Conservation (phyloP, 495 filamentous ascomycete species). For the Aspergillus affinis region DNA sequence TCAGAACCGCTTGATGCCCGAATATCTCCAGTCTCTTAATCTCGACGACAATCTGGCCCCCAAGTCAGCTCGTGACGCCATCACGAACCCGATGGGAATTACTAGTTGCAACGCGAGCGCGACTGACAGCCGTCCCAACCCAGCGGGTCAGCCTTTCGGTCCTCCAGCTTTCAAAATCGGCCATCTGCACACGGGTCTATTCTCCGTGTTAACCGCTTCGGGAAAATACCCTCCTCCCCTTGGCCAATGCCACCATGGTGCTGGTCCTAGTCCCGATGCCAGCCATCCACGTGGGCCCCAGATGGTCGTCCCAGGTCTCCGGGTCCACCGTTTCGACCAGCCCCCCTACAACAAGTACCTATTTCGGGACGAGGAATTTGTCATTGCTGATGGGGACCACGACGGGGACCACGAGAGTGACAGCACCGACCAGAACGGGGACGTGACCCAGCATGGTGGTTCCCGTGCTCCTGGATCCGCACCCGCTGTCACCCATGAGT, state of each 20-base stretch:
- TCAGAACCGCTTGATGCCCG: constrained; percentile 25
- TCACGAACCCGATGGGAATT: neutral
- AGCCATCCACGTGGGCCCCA: neutral
- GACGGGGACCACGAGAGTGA: neutral
- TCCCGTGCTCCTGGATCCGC: neutral
- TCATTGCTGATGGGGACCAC: constrained; percentile 1
- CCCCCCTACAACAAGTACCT: constrained; percentile 38
- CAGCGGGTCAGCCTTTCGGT: constrained; percentile 14
- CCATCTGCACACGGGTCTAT: constrained; percentile 33
- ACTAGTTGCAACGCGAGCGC: too few relatives aligned
- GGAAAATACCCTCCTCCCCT: constrained; percentile 8
- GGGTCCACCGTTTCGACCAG: constrained; percentile 36
- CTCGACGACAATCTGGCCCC: neutral
- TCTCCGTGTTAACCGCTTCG: constrained; percentile 21
- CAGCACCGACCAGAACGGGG: neutral
- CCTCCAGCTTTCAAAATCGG: constrained; percentile 34
- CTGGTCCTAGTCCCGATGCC: neutral
- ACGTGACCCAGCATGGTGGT: neutral
- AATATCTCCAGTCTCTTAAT: constrained; percentile 22
- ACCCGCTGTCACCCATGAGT: neutral
- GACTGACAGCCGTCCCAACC: constrained; percentile 22
- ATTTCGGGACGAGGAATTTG: constrained; percentile 23
- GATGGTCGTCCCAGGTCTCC: constrained; percentile 18
- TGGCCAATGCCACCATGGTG: neutral
- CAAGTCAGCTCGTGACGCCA: neutral